Evolutionary conservation across 2,329 filamentous ascomycete species (phyloP).

Genomic region (Tolypocladium guangdongense): DNA sequence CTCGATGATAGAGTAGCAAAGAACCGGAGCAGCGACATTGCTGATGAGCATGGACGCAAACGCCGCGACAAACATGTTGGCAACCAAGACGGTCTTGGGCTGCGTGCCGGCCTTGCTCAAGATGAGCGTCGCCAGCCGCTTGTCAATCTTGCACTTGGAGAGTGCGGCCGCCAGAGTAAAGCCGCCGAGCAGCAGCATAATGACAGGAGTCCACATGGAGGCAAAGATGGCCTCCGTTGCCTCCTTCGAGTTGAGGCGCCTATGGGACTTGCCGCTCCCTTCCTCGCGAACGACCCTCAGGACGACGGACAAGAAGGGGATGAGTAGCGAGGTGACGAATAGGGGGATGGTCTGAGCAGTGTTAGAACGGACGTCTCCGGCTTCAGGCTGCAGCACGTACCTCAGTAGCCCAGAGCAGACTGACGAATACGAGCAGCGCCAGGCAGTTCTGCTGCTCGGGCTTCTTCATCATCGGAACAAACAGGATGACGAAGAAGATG

Average conservation of each 20-base stretch:
- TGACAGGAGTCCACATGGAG: conserved; percentile 98
- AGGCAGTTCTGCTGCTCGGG: conserved; percentile 93
- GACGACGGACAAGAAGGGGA: conserved; percentile 86
- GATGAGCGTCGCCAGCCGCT: conserved; percentile 91
- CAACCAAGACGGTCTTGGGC: conserved; percentile 80
- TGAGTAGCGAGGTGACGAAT: conserved; percentile 88
- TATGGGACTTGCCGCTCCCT: conserved; percentile 42
- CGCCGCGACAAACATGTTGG: conserved; percentile 96
- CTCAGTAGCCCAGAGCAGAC: conserved; percentile 92
- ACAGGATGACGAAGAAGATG: conserved; percentile 64
- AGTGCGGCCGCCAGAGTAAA: conserved; percentile 93
- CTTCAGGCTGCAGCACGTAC: conserved; percentile 31
- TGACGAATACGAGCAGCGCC: conserved; percentile 87
- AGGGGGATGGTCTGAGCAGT: conserved; percentile 69
- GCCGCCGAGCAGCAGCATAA: conserved; percentile 92
- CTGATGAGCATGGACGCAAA: conserved; percentile 99
- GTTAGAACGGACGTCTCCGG: conserved; percentile 4
- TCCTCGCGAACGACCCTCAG: conserved; percentile 76
- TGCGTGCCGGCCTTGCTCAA: conserved; percentile 91
- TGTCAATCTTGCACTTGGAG: conserved; percentile 96
- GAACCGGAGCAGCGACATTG: conserved; percentile 91
- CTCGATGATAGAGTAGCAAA: conserved; percentile 97
- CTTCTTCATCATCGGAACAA: conserved; percentile 71
- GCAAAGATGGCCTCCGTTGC: conserved; percentile 80
- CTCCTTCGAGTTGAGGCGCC: conserved; percentile 64